Base-by-base conservation (phyloP, 768 basidiomycete genomes). In the Rhodocollybia butyracea region DNA sequence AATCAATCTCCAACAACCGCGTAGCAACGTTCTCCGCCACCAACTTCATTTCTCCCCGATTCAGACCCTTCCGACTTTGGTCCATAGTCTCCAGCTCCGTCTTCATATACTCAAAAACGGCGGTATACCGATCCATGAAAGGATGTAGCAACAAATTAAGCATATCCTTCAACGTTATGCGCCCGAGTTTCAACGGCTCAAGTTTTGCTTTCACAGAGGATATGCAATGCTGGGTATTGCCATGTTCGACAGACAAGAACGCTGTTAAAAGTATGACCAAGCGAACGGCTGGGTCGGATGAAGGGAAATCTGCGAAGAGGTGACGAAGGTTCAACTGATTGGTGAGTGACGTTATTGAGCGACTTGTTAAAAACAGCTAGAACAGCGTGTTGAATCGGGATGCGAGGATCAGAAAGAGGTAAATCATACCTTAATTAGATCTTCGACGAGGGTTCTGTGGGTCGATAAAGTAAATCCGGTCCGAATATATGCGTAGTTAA, bases 241-340 rank as follows among this genome's bases (percentile, higher is more conserved):
- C 47, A 54, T 54, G 40, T 54, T 54, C 41, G 55, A 68, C 68
- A 43, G 68, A 64, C 31, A 84, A 72, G 68, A 86, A 89, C 19
- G 86, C 73, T 15, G 82, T 80, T 54, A 90, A 75, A n/a, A 92
- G 76, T 70, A 94, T 83, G 52, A 88, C 87, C 21, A 85, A 76
- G 39, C 88, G 85, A 59, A 84, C 85, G 45, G 73, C 73, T 21
- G 77, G 76, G 62, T 88, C 80, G 6, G 73, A 61, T 40, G 80
- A 82, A 21, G 86, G 84, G 64, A 87, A 90, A 63, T 91, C 89
- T 43, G 71, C 67, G 65, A 80, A 85, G 41, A 91, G 76, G 51
- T 82, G 78, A 24, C 82, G 79, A 36, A 91, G 75, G 31, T 77
- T 78, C 61, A 76, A 76, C 51, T 74, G 75, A 19, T 79, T 82